Percentiles rank a stretch among this genome's conserved stretches.
phyloP scores from a whole-genome alignment of 805 yeast genomes.

The Kluyveromyces starmeri region DNA sequence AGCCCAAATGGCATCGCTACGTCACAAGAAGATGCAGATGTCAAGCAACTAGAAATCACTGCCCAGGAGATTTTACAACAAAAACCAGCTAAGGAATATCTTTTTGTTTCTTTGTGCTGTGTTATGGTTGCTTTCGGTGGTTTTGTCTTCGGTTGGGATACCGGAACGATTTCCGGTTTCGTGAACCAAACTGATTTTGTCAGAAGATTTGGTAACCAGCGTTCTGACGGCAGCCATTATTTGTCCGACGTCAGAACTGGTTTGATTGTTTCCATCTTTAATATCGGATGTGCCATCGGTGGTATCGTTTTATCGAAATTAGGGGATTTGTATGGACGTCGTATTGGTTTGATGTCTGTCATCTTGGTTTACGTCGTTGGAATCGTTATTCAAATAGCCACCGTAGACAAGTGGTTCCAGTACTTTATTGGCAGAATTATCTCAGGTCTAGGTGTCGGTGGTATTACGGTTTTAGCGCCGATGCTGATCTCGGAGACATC shows the following conservation, averaged over 20 bases:
- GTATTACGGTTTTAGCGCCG: constrained; percentile 66
- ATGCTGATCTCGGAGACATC: constrained; percentile 45
- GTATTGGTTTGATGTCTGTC: constrained; percentile 48
- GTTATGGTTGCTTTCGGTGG: constrained; percentile 25
- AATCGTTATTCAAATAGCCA: constrained; percentile 55
- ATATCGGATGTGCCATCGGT: constrained; percentile 69
- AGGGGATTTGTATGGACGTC: constrained; percentile 58
- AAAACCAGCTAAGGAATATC: constrained; percentile 15
- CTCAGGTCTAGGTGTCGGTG: constrained; percentile 75
- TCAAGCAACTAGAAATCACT: constrained; percentile 12
- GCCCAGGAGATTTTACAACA: constrained; percentile 14
- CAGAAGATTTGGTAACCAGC: constrained; percentile 45
- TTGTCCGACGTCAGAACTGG: constrained; percentile 47
- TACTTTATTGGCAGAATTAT: constrained; percentile 55
- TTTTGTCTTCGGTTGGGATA: constrained; percentile 71
- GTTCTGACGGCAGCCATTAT: constrained; percentile 35
- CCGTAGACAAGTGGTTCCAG: constrained; percentile 51
- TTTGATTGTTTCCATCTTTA: constrained; percentile 49
- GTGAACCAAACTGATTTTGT: constrained; percentile 48
- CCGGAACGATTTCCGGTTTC: constrained; percentile 71
- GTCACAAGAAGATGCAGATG: constrained; percentile 12
- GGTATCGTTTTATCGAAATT: constrained; percentile 48
- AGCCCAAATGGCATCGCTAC: not conserved
- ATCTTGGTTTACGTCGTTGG: constrained; percentile 60
- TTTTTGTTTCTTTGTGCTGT: constrained; percentile 18